phyloP scores from a whole-genome alignment of 441 rosid species.

The Populus hybrid region DNA sequence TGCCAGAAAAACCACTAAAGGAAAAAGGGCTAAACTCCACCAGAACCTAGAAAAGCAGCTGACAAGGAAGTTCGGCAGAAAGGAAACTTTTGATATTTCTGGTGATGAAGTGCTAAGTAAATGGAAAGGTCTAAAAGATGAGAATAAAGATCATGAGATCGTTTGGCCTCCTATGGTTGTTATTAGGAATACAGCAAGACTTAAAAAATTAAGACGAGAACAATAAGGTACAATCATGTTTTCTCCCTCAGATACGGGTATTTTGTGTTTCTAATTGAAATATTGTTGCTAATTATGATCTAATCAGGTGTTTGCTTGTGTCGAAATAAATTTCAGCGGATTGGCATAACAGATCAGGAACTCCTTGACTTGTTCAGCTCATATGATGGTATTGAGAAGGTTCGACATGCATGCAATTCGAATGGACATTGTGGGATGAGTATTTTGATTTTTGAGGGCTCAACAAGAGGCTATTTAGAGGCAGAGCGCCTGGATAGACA shows the following conservation, averaged over 20 bases:
- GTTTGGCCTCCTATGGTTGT: constrained; percentile 28
- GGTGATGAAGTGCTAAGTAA: neutral
- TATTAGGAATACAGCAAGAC: constrained; percentile 1
- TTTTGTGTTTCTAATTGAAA: neutral
- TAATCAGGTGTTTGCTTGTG: neutral
- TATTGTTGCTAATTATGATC: neutral
- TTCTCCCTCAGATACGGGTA: neutral
- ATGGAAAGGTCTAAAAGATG: constrained; percentile 12
- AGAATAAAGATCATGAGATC: constrained; percentile 9
- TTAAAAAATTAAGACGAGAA: constrained; percentile 9
- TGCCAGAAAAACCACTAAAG: neutral
- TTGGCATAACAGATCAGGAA: constrained; percentile 29
- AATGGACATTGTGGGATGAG: constrained; percentile 34
- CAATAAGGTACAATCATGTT: constrained; percentile 3
- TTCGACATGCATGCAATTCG: constrained; percentile 25
- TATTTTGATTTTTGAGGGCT: constrained; percentile 34
- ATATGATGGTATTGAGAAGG: constrained; percentile 24
- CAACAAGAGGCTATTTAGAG: constrained; percentile 30
- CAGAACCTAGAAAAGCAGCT: constrained; percentile 4
- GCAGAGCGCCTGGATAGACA: constrained; percentile 32
- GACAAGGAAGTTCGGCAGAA: neutral
- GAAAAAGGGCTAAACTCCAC: constrained; percentile 6
- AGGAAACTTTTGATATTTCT: neutral
- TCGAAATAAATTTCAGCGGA: constrained; percentile 22
- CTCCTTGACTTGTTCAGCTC: constrained; percentile 29